Percentiles rank a stretch among this genome's conserved stretches.
Conservation (phyloP, 371 early-diverging fungal genomes). For the Apophysomyces ossiformis region DNA sequence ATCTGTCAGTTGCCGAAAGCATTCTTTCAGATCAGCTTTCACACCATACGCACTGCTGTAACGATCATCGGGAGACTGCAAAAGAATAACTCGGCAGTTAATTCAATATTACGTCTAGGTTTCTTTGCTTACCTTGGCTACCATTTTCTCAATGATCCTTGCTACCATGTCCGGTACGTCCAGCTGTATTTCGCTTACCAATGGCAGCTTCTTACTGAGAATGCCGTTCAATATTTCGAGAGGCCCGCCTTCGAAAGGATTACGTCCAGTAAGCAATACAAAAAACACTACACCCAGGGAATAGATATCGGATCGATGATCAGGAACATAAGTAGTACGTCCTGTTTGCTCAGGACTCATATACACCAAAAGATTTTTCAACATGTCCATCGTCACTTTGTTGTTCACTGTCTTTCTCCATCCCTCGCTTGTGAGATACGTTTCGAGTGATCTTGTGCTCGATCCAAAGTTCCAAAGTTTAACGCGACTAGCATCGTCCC, state of each 20-base stretch:
- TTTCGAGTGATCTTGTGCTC: conserved; percentile 37
- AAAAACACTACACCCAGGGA: conserved; percentile 59
- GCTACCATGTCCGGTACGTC: conserved; percentile 54
- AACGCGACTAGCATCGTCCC: conserved; percentile 33
- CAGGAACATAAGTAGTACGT: conserved; percentile 59
- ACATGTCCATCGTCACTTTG: conserved; percentile 32
- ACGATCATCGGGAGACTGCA: conserved; percentile 59
- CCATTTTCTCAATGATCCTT: conserved; percentile 60
- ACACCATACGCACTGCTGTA: conserved; percentile 62
- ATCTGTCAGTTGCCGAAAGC: conserved; percentile 38
- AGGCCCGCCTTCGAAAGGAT: conserved; percentile 59
- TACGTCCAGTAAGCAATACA: conserved; percentile 52
- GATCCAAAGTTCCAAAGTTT: conserved; percentile 51
- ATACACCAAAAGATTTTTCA: conserved; percentile 35
- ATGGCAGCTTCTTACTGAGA: conserved; percentile 48
- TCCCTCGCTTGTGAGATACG: conserved; percentile 46
- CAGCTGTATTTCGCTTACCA: conserved; percentile 50
- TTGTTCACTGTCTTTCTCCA: conserved; percentile 48
- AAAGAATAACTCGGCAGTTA: background rate
- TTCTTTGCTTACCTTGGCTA: conserved; percentile 46
- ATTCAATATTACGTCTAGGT: background rate
- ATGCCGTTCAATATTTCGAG: conserved; percentile 59
- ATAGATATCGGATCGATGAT: conserved; percentile 63
- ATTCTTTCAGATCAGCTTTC: conserved; percentile 56
- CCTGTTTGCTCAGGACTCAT: conserved; percentile 63